Evolutionary conservation across 345 rosid genomes (phyloP), one percentile per base, ranked within the genome.

Genomic region (Camelina laxa): DNA sequence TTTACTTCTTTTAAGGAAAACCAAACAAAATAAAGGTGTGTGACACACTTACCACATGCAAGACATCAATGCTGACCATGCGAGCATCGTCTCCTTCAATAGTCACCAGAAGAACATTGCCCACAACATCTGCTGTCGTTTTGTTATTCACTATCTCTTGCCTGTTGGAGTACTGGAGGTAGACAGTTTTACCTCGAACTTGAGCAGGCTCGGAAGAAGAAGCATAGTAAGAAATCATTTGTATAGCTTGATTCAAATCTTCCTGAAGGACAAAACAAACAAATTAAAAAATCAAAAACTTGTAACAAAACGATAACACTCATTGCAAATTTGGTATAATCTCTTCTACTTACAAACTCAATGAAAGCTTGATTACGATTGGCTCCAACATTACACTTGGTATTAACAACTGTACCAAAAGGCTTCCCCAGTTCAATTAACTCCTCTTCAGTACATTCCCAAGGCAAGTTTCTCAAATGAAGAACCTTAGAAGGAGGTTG

Each of bases 401-500:
- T 96, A 78, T 92, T 92, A 15, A 96, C 92, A 70, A 92, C 99
- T 60, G 86, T 81, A 27, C 99, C 99, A 81, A 96, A 96, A 2
- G 97, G 99, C 84, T 92, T 96, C 70, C 99, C 99, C 33, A 96
- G 91, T 75, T 96, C 97, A 65, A 96, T 76, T 61, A 96, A 72
- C 61, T 92, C 99, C 49, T 92, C 98, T 75, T 96, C 99, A 10
- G 96, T 85, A 81, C 99, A 96, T 73, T 92, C 99, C 99, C 99
- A 96, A 0, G 99, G 99, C 85, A 96, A 81, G 82, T 96, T 96
- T 79, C 99, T 87, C 84, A 96, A 69, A 82, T 96, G 99, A 60
- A 96, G 89, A 80, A 96, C 98, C 90, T 96, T 96, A 1, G 99
- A 92, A 1, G 99, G 99, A 2, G 99, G 97, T 44, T 96, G 99